Evolutionary conservation across 2,329 filamentous ascomycete genomes (phyloP).

Genomic region (Dothiorella sarmentorum): DNA sequence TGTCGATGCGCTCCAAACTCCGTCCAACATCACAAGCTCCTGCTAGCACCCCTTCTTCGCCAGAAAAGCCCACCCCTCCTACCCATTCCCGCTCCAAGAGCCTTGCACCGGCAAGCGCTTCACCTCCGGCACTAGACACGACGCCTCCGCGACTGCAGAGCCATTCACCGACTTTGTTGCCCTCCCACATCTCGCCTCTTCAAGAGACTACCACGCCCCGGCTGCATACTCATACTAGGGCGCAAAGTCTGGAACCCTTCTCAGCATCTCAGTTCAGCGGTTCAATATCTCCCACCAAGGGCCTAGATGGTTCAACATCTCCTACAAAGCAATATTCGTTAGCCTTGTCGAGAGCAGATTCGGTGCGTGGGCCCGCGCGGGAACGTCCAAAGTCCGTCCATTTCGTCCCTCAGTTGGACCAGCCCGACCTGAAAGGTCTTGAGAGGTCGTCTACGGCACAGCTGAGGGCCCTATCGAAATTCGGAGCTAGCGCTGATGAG

Average conservation of each 20-base stretch:
- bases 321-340: conserved; percentile 44
- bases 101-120: conserved; percentile 31
- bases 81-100: conserved; percentile 34
- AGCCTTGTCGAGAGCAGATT: conserved; percentile 38
- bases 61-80: conserved; percentile 26
- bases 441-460: conserved; percentile 88
- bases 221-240: conserved; percentile 3
- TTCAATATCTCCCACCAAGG: conserved; percentile 40
- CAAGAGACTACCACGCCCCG: neutral
- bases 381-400: conserved; percentile 27
- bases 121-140: neutral
- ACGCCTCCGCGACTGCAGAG: neutral
- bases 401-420: conserved; percentile 31
- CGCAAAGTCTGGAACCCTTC: conserved; percentile 25
- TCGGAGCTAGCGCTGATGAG: conserved; percentile 66
- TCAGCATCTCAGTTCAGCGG: conserved; percentile 44
- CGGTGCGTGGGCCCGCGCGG: conserved; percentile 35
- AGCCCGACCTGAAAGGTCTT: conserved; percentile 69
- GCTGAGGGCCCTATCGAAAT: conserved; percentile 76
- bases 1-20: conserved; percentile 54
- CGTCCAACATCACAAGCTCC: conserved; percentile 47
- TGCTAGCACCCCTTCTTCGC: conserved; percentile 27
- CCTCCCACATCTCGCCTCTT: neutral
- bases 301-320: conserved; percentile 41
- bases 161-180: neutral